A percentile compares a stretch with the other conserved stretches of the same genome.
phyloP scores from a whole-genome alignment of 2,329 filamentous ascomycete genomes.

The Talaromyces sp. region DNA sequence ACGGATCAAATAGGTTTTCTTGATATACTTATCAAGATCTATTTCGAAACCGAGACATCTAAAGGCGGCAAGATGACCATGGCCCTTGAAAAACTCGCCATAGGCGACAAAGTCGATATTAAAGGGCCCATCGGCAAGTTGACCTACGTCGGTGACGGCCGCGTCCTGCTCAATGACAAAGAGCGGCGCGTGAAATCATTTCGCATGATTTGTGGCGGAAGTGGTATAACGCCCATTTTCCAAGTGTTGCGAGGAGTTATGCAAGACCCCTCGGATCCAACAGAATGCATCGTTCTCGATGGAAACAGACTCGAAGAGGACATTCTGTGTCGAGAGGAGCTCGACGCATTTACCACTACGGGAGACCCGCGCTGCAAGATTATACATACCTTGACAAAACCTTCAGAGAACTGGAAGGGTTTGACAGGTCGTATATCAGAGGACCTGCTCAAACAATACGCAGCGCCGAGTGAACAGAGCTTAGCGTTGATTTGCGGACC shows the following conservation, averaged over 20 bases:
- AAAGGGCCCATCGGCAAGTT: conserved; percentile 87
- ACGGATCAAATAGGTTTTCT: conserved; percentile 57
- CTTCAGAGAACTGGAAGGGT: conserved; percentile 62
- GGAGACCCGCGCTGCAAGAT: conserved; percentile 56
- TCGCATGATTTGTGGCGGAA: conserved; percentile 82
- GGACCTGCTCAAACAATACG: conserved; percentile 58
- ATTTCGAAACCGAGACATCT: conserved; percentile 54
- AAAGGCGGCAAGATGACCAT: conserved; percentile 76
- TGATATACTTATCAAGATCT: conserved; percentile 78
- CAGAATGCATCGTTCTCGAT: conserved; percentile 67
- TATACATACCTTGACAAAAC: conserved; percentile 64
- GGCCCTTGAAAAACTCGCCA: conserved; percentile 66
- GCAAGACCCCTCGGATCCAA: conserved; percentile 58
- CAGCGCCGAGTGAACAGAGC: conserved; percentile 41
- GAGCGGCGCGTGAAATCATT: conserved; percentile 60
- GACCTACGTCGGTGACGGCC: conserved; percentile 65
- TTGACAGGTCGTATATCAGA: conserved; percentile 61
- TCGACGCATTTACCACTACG: conserved; percentile 57
- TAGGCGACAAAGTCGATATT: conserved; percentile 73
- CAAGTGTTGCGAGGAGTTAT: conserved; percentile 74
- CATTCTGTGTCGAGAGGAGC: conserved; percentile 70
- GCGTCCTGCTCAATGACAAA: conserved; percentile 56
- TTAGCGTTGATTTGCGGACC: conserved; percentile 79
- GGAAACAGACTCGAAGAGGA: conserved; percentile 74
- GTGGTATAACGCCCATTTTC: conserved; percentile 88